These are phyloP conservation scores for Arabidopsis hybrid DNA, from an alignment of 441 rosid genomes.

Conservation along the genomic window DNA sequence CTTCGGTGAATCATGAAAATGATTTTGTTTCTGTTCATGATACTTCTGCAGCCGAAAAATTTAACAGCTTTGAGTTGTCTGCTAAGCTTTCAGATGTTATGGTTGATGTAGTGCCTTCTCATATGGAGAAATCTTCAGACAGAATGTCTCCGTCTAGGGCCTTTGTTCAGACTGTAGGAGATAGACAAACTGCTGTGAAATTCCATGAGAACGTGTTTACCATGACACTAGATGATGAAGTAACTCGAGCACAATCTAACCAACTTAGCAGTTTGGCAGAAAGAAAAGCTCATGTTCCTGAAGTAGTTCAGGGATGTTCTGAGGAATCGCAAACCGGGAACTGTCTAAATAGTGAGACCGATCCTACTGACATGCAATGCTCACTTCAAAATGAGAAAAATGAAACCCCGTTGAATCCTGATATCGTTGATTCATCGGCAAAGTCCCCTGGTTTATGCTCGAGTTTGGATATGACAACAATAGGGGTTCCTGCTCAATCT, in stretches of 20 bases:
- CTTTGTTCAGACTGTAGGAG: slow-evolving; percentile 49
- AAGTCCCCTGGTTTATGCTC: slow-evolving; percentile 21
- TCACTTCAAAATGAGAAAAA: slow-evolving; percentile 36
- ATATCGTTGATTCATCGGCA: slow-evolving; percentile 37
- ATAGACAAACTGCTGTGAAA: slow-evolving; percentile 46
- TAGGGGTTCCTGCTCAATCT: slow-evolving; percentile 46
- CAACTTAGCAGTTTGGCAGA: slow-evolving; percentile 61
- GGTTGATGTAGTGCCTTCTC: slow-evolving; percentile 43
- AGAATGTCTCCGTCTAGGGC: slow-evolving; percentile 48
- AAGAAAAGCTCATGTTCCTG: slow-evolving; percentile 72
- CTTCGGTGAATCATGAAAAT: slow-evolving; percentile 28
- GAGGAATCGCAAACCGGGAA: slow-evolving; percentile 48
- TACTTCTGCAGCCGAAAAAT: slow-evolving; percentile 33
- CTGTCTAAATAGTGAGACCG: slow-evolving; percentile 39
- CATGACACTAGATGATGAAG: slow-evolving; percentile 68
- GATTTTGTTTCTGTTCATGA: slow-evolving; percentile 34
- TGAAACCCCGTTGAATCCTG: slow-evolving; percentile 44
- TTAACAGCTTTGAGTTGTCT: slow-evolving; percentile 36
- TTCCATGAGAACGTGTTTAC: slow-evolving; percentile 53
- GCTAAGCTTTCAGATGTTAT: slow-evolving; percentile 44
- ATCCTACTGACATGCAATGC: slow-evolving; percentile 42
- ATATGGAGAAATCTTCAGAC: slow-evolving; percentile 48
- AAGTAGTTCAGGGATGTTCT: slow-evolving; percentile 43
- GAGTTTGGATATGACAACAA: slow-evolving; percentile 4
- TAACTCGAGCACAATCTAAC: slow-evolving; percentile 48